phyloP scores from a whole-genome alignment of 495 filamentous ascomycete genomes.

The Talaromyces wortmannii region DNA sequence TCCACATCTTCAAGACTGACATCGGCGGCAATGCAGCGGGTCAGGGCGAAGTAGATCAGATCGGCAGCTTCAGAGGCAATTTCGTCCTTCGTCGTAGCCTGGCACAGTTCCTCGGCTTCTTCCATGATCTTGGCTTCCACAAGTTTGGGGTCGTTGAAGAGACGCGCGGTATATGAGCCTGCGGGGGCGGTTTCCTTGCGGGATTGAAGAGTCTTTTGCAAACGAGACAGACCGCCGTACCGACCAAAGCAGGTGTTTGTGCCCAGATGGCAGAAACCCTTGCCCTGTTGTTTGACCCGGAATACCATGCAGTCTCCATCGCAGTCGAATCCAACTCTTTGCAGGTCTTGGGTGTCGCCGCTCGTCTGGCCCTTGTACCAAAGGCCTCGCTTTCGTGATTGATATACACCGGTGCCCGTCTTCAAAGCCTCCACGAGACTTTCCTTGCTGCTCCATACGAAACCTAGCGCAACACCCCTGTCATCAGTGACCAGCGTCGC shows the following conservation, averaged over 20 bases:
- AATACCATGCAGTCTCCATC: constrained; percentile 90
- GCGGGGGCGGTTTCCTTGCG: constrained; percentile 75
- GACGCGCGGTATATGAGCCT: constrained; percentile 86
- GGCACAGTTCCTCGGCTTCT: constrained; percentile 90
- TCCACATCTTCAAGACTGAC: constrained; percentile 85
- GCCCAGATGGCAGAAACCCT: constrained; percentile 89
- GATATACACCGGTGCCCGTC: constrained; percentile 89
- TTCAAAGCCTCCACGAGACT: constrained; percentile 80
- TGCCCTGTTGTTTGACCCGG: constrained; percentile 79
- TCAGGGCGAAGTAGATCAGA: constrained; percentile 89
- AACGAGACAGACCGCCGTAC: constrained; percentile 69
- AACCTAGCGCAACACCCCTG: constrained; percentile 71
- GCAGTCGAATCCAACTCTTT: constrained; percentile 81
- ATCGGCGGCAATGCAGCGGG: constrained; percentile 76
- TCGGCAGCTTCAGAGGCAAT: constrained; percentile 93
- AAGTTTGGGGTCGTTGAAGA: constrained; percentile 88
- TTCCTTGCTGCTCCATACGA: constrained; percentile 91
- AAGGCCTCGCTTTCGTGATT: constrained; percentile 86
- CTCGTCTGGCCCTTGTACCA: constrained; percentile 97
- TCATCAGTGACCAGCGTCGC: constrained; percentile 88
- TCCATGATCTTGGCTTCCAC: constrained; percentile 96
- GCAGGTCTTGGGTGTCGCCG: constrained; percentile 84
- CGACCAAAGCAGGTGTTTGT: constrained; percentile 88
- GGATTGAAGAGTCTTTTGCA: constrained; percentile 76
- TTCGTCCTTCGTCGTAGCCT: constrained; percentile 72